Base-by-base conservation (phyloP, 2,329 filamentous ascomycete species). In the Claviceps maximensis region DNA sequence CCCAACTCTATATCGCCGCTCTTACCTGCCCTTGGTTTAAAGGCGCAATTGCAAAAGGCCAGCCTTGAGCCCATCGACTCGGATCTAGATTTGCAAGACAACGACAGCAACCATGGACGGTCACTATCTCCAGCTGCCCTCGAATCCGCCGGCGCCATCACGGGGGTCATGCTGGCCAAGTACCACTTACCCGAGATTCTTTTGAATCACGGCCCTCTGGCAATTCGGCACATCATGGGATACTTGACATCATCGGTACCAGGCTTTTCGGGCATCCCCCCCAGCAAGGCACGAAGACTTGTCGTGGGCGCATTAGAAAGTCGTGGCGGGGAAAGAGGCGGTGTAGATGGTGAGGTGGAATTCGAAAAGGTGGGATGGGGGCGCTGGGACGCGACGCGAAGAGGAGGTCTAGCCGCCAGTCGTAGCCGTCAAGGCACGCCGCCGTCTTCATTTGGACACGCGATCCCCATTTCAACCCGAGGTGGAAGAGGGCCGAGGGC, bases 351-450 rank as follows among this genome's bases (percentile, higher is more conserved):
- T 59, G 83, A 88, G 60, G 84, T 93, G 62, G 78, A 84, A 64
- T 97, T 95, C 65, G 87, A 94, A 68, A 97, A 97, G 75, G 89
- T 96, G 55, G 91, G 91, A 64, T 97, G 91, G 91, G 93, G 93
- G 55, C 83, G 89, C 59, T 98, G 91, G 91, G 87, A 94, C 68
- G 93, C 90, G 56, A 83, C 83, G 65, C 77, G 81, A 65, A 82
- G 82, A 61, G 87, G 82, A 61, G 87, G 84, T 52, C 79, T 87
- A 56, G 72, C 77, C 45, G 72, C 77, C 45, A 61, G 72, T 56
- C 73, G 75, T 57, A 66, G 72, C 55, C 73, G 66, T 65, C 72
- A 61, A 59, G 63, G 66, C 64, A 66, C 68, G 62, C 67, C 67
- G 59, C 62, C 66, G 53, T 67, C 68, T 33, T 70, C 69, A 27